Evolutionary conservation across 148 eudicot genomes (phyloP).

Genomic region (Arctostaphylos glauca): DNA sequence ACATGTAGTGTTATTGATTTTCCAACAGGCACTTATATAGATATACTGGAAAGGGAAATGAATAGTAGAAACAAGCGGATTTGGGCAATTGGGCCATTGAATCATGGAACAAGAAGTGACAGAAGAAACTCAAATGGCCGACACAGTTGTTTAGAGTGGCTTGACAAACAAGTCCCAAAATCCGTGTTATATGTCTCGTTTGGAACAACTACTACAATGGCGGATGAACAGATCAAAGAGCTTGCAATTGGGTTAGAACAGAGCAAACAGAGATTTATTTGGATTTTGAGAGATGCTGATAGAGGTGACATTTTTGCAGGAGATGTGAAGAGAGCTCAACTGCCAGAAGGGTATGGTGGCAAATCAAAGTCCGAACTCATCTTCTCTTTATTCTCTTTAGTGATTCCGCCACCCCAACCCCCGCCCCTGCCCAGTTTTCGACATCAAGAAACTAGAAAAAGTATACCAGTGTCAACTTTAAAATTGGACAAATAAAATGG

Average conservation of each 20-base stretch:
- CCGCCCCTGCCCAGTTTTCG: too few species aligned
- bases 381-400: too few species aligned
- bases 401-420: too few species aligned
- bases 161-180: not conserved
- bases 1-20: not conserved
- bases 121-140: not conserved
- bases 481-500: too few species aligned
- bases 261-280: slow-evolving; percentile 13
- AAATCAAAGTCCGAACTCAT: not conserved
- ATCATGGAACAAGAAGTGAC: too few species aligned
- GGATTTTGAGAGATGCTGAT: slow-evolving; percentile 15
- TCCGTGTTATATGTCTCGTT: slow-evolving; percentile 1
- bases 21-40: slow-evolving; percentile 13
- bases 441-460: too few species aligned
- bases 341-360: not conserved
- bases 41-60: slow-evolving; percentile 22
- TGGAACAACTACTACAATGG: slow-evolving; percentile 6
- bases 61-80: slow-evolving; percentile 5
- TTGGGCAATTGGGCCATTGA: slow-evolving; percentile 23
- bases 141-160: slow-evolving; percentile 18
- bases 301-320: not conserved
- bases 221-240: slow-evolving; percentile 11
- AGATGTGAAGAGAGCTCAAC: not conserved
- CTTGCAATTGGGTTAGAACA: slow-evolving; percentile 10
- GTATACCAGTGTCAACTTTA: too few species aligned